Percentiles rank a stretch among this genome's conserved stretches.
Evolutionary conservation across 2,329 filamentous ascomycete species (phyloP).

Genomic region (Ceratocystis cubensis): DNA sequence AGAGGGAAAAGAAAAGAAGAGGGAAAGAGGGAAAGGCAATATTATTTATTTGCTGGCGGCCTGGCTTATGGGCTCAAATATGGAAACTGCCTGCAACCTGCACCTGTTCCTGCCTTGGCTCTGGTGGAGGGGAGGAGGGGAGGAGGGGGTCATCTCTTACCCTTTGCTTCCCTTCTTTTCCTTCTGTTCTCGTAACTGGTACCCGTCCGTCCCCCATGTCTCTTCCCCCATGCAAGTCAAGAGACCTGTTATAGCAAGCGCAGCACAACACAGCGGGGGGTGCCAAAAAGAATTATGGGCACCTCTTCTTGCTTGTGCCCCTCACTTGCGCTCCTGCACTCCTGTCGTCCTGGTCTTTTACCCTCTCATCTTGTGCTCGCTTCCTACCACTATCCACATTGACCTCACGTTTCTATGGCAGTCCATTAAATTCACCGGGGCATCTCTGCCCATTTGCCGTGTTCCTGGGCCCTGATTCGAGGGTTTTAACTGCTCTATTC

Average conservation of each 20-base stretch:
- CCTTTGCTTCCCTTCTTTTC: not conserved
- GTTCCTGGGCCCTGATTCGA: constrained; percentile 4
- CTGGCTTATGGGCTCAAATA: constrained; percentile 15
- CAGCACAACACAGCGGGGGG: not conserved
- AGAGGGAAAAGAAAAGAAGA: constrained; percentile 19
- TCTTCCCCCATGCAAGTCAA: not conserved
- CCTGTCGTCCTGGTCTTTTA: constrained; percentile 2
- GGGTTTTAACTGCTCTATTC: not conserved
- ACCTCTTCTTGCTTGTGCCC: constrained; percentile 2
- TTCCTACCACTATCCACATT: not conserved
- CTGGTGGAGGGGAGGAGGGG: constrained; percentile 5
- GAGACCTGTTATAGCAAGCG: constrained; percentile 5
- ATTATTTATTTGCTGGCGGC: constrained; percentile 19
- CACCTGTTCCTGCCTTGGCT: not conserved
- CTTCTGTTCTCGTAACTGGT: constrained; percentile 1
- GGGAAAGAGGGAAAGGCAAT: constrained; percentile 18
- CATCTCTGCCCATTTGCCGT: not conserved
- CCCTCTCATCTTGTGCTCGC: no score
- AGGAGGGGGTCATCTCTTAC: not conserved
- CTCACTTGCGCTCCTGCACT: constrained; percentile 10
- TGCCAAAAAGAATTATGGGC: constrained; percentile 16
- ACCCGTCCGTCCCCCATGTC: not conserved
- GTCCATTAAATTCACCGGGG: constrained; percentile 8
- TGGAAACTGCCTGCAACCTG: constrained; percentile 11
- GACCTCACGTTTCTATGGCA: constrained; percentile 15